Conservation (phyloP, 306 rosid species). For the Potentilla sterilis region DNA sequence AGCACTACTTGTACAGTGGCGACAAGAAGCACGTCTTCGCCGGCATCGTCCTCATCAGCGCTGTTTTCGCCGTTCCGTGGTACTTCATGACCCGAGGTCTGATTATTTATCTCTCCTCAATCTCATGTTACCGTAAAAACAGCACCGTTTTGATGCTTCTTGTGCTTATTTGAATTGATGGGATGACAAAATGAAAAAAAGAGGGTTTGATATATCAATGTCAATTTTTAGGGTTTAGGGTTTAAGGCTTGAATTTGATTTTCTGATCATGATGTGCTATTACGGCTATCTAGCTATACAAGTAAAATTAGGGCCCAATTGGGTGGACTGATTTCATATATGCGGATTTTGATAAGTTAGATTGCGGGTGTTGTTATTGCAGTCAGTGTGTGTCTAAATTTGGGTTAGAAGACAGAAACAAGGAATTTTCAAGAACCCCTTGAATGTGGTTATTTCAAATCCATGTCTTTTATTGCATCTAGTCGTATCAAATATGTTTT, state of each 20-base stretch:
- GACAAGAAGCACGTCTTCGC: conserved; percentile 78
- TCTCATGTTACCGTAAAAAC: not conserved
- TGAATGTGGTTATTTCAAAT: not conserved
- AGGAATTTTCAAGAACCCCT: not conserved
- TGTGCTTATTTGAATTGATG: not conserved
- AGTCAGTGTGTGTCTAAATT: not conserved
- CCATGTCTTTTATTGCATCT: not conserved
- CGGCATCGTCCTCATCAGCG: conserved; percentile 67
- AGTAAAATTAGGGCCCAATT: not conserved
- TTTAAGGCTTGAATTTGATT: not conserved
- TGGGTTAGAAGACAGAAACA: not conserved
- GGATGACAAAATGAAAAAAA: too few relatives aligned
- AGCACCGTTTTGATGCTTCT: not conserved
- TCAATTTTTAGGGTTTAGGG: not conserved
- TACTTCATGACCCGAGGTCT: conserved; percentile 63
- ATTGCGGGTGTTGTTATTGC: not conserved
- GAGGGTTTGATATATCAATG: not conserved
- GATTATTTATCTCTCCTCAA: not conserved
- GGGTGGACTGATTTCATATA: not conserved
- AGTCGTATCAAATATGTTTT: not conserved
- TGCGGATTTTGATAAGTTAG: not conserved
- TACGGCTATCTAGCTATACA: too few relatives aligned
- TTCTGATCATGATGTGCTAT: not conserved
- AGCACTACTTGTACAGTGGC: conserved; percentile 71
- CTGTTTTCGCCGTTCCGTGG: conserved; percentile 71